Base-by-base conservation (phyloP, 2,329 filamentous ascomycete genomes). In the Acrodontium crateriforme region DNA sequence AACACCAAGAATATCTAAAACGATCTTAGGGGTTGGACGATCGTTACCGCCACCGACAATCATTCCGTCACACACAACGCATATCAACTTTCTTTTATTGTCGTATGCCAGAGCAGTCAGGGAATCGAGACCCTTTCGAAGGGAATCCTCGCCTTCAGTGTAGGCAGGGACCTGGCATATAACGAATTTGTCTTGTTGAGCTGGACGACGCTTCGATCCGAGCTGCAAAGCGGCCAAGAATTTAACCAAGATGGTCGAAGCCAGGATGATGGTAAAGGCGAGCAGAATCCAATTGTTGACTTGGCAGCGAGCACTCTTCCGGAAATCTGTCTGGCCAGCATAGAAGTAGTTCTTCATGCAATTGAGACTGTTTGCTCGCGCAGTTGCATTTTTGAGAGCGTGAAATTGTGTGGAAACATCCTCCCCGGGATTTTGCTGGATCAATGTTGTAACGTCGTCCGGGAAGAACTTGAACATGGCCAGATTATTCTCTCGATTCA, bases 91-190 rank as follows among this genome's bases (percentile, higher is more conserved):
- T 38, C 89, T 71, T 64, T 98, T 98, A 59, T 98, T 94, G 58
- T 98, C 89, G 45, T 98, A 98, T 42, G 92, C 78, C 10, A 98
- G 68, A 9, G 85, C 83, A 10, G 89, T 94, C 34, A 95, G 67
- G 1, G 89, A 95, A 52, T 98, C 89, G 2, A 98, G 67, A 28
- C 84, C 87, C 50, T 93, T 91, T 30, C 89, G 70, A 6, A 98
- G 63, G 3, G 85, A 87, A 46, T 98, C 89, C 63, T 98, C 89
- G 45, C 84, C 89, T 62, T 98, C 89, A 0, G 89, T 98, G 50
- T 98, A 98, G 4, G 89, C 89, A 7, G 89, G 89, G 17, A 98
- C 84, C 55, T 94, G 84, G 56, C 89, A 95, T 41, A 98, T 95
- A 44, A 98, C 85, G 46, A 98, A 98, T 53, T 95, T 98, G 56